Base-by-base conservation (phyloP, 345 rosid species). In the Angophora floribunda region DNA sequence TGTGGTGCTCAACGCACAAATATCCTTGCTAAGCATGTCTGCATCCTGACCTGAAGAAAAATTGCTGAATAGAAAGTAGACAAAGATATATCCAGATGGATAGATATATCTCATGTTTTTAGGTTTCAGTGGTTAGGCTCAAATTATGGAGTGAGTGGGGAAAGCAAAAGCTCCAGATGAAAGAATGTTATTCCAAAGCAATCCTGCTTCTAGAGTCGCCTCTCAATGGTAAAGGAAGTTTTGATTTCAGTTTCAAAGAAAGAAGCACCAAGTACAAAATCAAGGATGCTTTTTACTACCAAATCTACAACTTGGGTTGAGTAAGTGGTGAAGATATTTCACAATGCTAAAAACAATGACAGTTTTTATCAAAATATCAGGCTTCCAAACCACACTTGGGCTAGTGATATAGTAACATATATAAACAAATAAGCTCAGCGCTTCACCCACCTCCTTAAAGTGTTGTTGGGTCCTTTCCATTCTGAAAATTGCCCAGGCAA, bases 401-500 rank as follows among this genome's bases (percentile, higher is more conserved):
- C 82, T 75, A 41, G 82, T 19, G 82, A 75, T 75, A 36, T 19
- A 75, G 82, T 75, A 19, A 63, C 75, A 13, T 63, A 3, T n/a
- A n/a, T 63, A 75, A 75, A 75, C 49, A 36, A 75, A 75, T 19
- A 75, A 75, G 49, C 84, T 85, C n/a, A 36, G 87, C 85, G 85
- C 32, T 63, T 51, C 52, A 45, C 70, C 87, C 67, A 97, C 98
- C 99, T 93, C 99, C 99, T 51, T 96, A 92, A 70, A 97, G 97
- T 87, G 98, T 96, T 63, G 99, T 95, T 79, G 96, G 96, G 89
- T 97, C 99, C 91, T 91, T 94, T 82, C 96, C 99, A 89, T 97
- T 97, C 89, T 93, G 99, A 89, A 97, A 97, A 79, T 96, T 91
- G 86, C 99, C 99, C 26, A 97, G 93, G 92, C 99, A 97, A 89